Evolutionary conservation across 2,329 filamentous ascomycete species (phyloP), one percentile per base, ranked within the genome.

Genomic region (Botrytis paeoniae): DNA sequence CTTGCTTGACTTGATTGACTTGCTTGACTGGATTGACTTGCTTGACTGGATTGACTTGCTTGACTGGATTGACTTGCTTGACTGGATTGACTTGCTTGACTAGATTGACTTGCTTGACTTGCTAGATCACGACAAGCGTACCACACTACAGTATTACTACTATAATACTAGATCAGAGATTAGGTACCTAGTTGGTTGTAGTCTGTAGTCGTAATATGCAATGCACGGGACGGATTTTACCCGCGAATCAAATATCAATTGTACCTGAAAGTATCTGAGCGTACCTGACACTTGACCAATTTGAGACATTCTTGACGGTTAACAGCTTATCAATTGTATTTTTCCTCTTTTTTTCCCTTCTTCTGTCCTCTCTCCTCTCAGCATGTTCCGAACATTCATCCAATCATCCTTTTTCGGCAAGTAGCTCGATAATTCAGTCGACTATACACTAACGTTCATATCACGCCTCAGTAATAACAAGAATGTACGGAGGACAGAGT

Each of bases 231-330:
- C 25, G 64, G 64, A 29, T 29, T 22, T 39, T n/a, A 29, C 64
- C 64, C 35, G 64, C 64, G 35, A 68, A 68, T 68, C 35, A 68
- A 41, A 68, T 16, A 4, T 41, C 35, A 22, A 32, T 54, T 39
- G 64, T 68, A 54, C 64, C 64, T 54, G 64, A 54, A 12, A 37
- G 18, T 37, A n/a, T 25, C 20, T 35, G 20, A 25, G 16, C 8
- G 63, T 68, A 39, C 64, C 45, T 68, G 64, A 54, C 64, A 54
- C 64, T 68, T 54, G 29, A 54, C 64, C 64, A 39, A 20, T 39
- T 68, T 2, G 4, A 54, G 64, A 68, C n/a, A 35, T 20, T 6
- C 43, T 37, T 32, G 37, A 37, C 22, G 63, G 32, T 37, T 51
- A 51, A 57, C 51, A 54, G 51, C 51, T 18, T 54, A 54, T 54